phyloP scores from a whole-genome alignment of 2,329 filamentous ascomycete species.

The Penicillium sp. region DNA sequence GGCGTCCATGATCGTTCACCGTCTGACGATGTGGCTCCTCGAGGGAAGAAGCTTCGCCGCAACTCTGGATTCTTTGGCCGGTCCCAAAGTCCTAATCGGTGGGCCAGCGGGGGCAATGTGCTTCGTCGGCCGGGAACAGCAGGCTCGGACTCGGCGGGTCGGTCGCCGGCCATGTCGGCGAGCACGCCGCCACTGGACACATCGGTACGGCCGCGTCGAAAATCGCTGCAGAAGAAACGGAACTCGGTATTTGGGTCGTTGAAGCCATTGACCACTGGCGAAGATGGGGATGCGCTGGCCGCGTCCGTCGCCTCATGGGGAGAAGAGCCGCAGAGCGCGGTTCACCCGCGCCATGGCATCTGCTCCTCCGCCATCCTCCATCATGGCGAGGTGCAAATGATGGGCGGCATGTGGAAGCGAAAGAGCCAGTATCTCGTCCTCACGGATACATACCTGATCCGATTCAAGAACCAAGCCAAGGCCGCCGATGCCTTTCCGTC shows the following conservation, averaged over 20 bases:
- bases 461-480: slow-evolving; percentile 62
- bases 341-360: slow-evolving; percentile 30
- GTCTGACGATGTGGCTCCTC: slow-evolving; percentile 31
- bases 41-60: slow-evolving; percentile 32
- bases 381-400: slow-evolving; percentile 65
- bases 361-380: slow-evolving; percentile 50
- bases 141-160: slow-evolving; percentile 21
- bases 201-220: slow-evolving; percentile 32
- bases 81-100: slow-evolving; percentile 20
- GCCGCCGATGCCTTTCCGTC: slow-evolving; percentile 58
- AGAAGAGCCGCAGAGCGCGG: slow-evolving; percentile 40
- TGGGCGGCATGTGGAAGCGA: slow-evolving; percentile 64
- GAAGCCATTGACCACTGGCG: slow-evolving; percentile 47
- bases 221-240: slow-evolving; percentile 43
- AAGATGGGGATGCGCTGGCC: slow-evolving; percentile 48
- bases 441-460: slow-evolving; percentile 61
- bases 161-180: slow-evolving; percentile 19
- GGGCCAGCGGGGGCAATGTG: slow-evolving; percentile 23
- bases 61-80: slow-evolving; percentile 37
- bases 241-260: slow-evolving; percentile 57
- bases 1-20: slow-evolving; percentile 31
- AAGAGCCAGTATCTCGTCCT: slow-evolving; percentile 67
- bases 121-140: slow-evolving; percentile 25
- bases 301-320: slow-evolving; percentile 47
- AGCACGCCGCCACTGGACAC: slow-evolving; percentile 22